Base-by-base conservation (phyloP, 345 rosid species). In the Abelmoschus esculentus region DNA sequence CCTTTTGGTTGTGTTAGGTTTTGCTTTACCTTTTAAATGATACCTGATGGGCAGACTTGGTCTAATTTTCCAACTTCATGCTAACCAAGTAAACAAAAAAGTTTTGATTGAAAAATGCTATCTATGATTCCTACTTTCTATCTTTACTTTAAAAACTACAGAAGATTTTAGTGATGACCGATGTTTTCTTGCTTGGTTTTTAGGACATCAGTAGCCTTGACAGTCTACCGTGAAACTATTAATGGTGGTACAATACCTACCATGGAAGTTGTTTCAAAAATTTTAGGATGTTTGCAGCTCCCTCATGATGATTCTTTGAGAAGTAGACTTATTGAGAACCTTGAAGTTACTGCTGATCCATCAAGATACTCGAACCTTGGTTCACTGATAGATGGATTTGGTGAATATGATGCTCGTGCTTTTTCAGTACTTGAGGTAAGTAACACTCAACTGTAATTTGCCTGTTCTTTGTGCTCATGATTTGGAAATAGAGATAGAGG, bases 391-490 rank as follows among this genome's bases (percentile, higher is more conserved):
- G 98, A 93, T 72, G 97, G 97, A 74, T 93, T 90, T 81, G 98
- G 90, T 73, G 97, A 93, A 81, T 93, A 87, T 65, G 98, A 93
- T 75, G 90, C 98, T 74, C 84, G 97, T 76, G 95, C 98, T 71
- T 89, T 55, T 55, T 19, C 59, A 28, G 22, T 55, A 55, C 59
- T 55, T 19, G 31, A 55, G 59, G 59, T 55, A 55, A 55, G 82
- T 64, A 19, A 31, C 32, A 7, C 38, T 0, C 38, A 34, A 34
- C 7, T 3, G 6, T 34, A 34, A 55, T 19, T 8, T 8, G 31
- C 59, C 31, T 19, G 31, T 55, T 55, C 14, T 55, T 55, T 19
- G 4, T 19, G 59, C 59, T 4, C 38, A 9, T 8, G 13, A 19
- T 55, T 55, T 19, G 59, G 31, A 55, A 55, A 19, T 8, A 28